phyloP scores from a whole-genome alignment of 1,284 basidiomycete genomes.

The Volvariella surrecta region DNA sequence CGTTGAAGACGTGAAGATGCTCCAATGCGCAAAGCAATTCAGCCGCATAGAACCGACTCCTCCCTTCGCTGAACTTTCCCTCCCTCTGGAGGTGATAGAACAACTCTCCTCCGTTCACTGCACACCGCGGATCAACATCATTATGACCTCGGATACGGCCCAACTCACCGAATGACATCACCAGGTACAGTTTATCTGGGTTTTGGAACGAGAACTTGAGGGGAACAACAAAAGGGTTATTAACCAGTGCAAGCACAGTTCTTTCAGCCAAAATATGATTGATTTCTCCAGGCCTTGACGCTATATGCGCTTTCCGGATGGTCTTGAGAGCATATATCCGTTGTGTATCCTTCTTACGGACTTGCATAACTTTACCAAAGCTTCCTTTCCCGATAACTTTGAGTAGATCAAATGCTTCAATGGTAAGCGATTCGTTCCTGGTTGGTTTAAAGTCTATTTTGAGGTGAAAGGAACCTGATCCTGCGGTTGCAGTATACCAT shows the following conservation, averaged over 20 bases:
- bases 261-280: slow-evolving; percentile 97
- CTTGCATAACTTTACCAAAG: slow-evolving; percentile 98
- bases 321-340: slow-evolving; percentile 99
- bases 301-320: slow-evolving; percentile 98
- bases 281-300: slow-evolving; percentile 92
- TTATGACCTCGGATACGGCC: too few relatives aligned
- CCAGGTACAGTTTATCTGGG: slow-evolving; percentile 95
- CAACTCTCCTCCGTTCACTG: slow-evolving; percentile 96
- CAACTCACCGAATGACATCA: slow-evolving; percentile 80
- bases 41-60: slow-evolving; percentile 94
- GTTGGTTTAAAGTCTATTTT: slow-evolving; percentile 91
- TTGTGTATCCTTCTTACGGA: slow-evolving; percentile 95
- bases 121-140: too few relatives aligned
- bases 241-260: slow-evolving; percentile 94
- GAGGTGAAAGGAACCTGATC: slow-evolving; percentile 89
- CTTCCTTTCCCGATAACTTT: slow-evolving; percentile 98
- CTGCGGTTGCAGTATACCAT: slow-evolving; percentile 85
- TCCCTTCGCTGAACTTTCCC: slow-evolving; percentile 91
- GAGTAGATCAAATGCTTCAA: slow-evolving; percentile 94
- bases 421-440: slow-evolving; percentile 78
- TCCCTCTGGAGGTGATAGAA: slow-evolving; percentile 98
- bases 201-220: slow-evolving; percentile 99
- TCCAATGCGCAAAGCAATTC: slow-evolving; percentile 93
- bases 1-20: slow-evolving; percentile 96
- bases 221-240: slow-evolving; percentile 98